phyloP scores from a whole-genome alignment of 805 yeast species.

The Isabelozyma pseudorhagii region DNA sequence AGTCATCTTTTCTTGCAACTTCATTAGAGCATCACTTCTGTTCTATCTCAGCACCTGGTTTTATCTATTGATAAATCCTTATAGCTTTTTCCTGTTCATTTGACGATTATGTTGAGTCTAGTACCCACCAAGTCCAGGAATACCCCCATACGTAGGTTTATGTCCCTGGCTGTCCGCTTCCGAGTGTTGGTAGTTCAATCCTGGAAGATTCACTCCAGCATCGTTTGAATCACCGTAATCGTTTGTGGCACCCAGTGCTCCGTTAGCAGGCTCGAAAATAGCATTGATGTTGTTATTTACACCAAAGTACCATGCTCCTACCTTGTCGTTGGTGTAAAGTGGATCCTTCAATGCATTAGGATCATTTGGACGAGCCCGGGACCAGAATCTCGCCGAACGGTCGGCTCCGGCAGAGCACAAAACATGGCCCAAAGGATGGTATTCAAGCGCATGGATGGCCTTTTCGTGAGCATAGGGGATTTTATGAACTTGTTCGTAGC shows the following conservation, averaged over 20 bases:
- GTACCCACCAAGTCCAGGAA: not conserved
- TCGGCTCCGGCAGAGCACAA: slow-evolving; percentile 93
- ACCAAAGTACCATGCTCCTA: slow-evolving; percentile 47
- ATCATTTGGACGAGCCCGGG: slow-evolving; percentile 88
- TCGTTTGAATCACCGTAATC: not conserved
- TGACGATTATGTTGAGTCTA: too few species aligned
- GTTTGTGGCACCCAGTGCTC: not conserved
- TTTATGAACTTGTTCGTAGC: slow-evolving; percentile 45
- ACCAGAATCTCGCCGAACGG: slow-evolving; percentile 90
- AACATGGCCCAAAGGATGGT: slow-evolving; percentile 92
- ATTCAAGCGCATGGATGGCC: slow-evolving; percentile 84
- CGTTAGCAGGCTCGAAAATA: slow-evolving; percentile 25
- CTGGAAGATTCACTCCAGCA: not conserved
- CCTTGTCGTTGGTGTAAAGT: slow-evolving; percentile 60
- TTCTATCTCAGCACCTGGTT: too few species aligned
- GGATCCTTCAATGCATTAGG: slow-evolving; percentile 78
- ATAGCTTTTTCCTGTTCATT: not conserved
- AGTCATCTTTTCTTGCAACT: too few species aligned
- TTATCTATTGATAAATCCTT: not conserved
- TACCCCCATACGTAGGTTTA: not conserved
- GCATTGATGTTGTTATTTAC: slow-evolving; percentile 45
- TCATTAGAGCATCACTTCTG: too few species aligned
- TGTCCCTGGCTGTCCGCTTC: not conserved
- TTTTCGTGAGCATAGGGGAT: slow-evolving; percentile 95
- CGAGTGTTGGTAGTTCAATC: not conserved